Evolutionary conservation across 2,329 filamentous ascomycete species (phyloP), one percentile per base, ranked within the genome.

Genomic region (Blastomyces parvus): DNA sequence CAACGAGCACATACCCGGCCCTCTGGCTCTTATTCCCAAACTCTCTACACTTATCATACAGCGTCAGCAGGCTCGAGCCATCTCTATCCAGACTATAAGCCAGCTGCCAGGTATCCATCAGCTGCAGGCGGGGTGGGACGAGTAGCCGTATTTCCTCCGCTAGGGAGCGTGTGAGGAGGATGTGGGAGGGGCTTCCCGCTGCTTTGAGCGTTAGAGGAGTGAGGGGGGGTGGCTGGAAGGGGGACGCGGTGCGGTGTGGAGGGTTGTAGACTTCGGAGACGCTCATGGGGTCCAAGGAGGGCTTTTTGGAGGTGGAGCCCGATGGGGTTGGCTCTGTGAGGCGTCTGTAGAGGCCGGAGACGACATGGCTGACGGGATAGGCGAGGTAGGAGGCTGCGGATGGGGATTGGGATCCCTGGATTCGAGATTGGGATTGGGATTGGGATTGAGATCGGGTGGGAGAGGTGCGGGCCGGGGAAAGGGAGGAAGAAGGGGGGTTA

Each of bases 111-210:
- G 88, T 85, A 69, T 97, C 92, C 65, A 88, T 85, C 55, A 99
- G 86, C 75, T 96, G 90, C 65, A 97, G 78, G 59, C 94, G 83
- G 67, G 95, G 86, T 0, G 94, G 94, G 27, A 97, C 80, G 70
- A 97, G 86, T 48, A 95, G 84, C 58, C 94, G 84, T 63, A 97
- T 96, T 79, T 97, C 94, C 77, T 97, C 94, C 2, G 93, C 94
- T 38, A 97, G 80, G 13, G 86, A 83, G 59, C 81, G 79, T 22
- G 83, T 88, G 63, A 99, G 81, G 61, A 97, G 80, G 67, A 76
- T 72, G 62, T 85, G 83, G 57, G 85, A 86, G 44, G 81, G 82
- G 22, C 77, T 69, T 22, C 81, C 78, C 3, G 88, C 91, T 69
- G 81, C 82, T 1, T 80, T 77, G 44, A 97, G 82, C 4, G 82